phyloP scores from a whole-genome alignment of 164 flowering plant species.

The Protea cynaroides region DNA sequence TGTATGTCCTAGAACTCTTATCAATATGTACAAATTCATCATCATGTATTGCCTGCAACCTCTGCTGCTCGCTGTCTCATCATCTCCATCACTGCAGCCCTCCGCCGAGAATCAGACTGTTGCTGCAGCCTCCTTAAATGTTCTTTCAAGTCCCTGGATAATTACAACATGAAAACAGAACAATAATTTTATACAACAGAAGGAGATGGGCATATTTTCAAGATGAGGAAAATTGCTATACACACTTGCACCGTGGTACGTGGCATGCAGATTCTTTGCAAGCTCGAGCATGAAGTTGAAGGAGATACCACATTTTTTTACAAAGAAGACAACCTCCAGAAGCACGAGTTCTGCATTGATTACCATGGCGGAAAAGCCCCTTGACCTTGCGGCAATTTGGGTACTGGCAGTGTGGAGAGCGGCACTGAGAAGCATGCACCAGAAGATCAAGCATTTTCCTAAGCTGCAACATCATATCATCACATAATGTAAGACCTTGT shows the following conservation, averaged over 20 bases:
- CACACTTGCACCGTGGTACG: slow-evolving; percentile 97
- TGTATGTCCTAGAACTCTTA: slow-evolving; percentile 14
- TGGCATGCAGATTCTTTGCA: slow-evolving; percentile 91
- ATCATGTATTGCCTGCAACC: slow-evolving; percentile 69
- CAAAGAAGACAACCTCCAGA: slow-evolving; percentile 92
- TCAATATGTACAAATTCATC: slow-evolving; percentile 28
- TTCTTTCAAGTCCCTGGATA: slow-evolving; percentile 80
- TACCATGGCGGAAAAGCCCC: slow-evolving; percentile 97
- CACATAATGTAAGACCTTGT: slow-evolving; percentile 1
- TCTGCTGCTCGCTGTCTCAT: slow-evolving; percentile 99
- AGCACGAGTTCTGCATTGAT: slow-evolving; percentile 73
- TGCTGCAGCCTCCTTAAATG: slow-evolving; percentile 86
- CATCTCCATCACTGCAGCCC: slow-evolving; percentile 99
- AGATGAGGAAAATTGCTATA: not conserved
- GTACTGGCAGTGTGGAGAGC: slow-evolving; percentile 76
- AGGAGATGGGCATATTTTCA: not conserved
- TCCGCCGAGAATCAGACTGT: slow-evolving; percentile 87
- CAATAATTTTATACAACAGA: not conserved
- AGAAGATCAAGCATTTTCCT: slow-evolving; percentile 97
- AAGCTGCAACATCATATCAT: slow-evolving; percentile 47
- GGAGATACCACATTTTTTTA: slow-evolving; percentile 98
- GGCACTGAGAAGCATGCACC: slow-evolving; percentile 97
- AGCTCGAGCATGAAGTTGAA: slow-evolving; percentile 96
- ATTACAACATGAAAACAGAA: not conserved
- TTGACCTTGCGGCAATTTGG: slow-evolving; percentile 95